These are phyloP conservation scores for Triadica sebifera DNA, from an alignment of 345 rosid species.

Conservation along the genomic window DNA sequence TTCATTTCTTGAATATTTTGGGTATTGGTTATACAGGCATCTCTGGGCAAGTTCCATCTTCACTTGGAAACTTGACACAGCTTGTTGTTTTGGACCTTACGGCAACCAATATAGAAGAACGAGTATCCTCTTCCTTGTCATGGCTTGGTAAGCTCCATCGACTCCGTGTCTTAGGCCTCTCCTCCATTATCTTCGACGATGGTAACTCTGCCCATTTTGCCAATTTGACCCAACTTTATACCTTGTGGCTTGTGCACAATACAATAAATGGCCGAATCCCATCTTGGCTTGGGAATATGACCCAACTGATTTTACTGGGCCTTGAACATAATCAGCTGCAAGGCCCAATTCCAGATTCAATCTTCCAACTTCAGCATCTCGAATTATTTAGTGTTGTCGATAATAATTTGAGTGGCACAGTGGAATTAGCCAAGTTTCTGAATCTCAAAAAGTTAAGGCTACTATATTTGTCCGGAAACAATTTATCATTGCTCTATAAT, in stretches of 20 bases:
- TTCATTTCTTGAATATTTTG: neutral
- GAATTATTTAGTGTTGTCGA: neutral
- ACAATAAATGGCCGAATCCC: neutral
- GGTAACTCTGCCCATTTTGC: neutral
- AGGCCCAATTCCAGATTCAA: neutral
- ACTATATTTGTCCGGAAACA: neutral
- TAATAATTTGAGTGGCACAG: neutral
- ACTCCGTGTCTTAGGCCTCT: neutral
- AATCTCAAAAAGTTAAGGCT: neutral
- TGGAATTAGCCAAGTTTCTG: neutral
- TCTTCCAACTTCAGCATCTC: neutral
- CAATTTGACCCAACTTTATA: neutral
- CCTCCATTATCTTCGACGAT: neutral
- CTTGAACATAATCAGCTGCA: neutral
- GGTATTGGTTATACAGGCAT: neutral
- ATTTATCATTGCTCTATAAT: neutral
- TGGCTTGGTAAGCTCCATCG: neutral
- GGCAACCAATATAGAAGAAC: neutral
- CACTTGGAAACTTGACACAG: neutral
- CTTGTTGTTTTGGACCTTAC: neutral
- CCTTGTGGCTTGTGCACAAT: neutral
- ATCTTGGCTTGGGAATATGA: neutral
- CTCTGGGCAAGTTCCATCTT: conserved; percentile 3
- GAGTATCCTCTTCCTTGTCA: neutral
- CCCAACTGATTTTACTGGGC: neutral